Evolutionary conservation across 2,329 filamentous ascomycete genomes (phyloP), one percentile per base, ranked within the genome.

Genomic region (Diplodia corticola): DNA sequence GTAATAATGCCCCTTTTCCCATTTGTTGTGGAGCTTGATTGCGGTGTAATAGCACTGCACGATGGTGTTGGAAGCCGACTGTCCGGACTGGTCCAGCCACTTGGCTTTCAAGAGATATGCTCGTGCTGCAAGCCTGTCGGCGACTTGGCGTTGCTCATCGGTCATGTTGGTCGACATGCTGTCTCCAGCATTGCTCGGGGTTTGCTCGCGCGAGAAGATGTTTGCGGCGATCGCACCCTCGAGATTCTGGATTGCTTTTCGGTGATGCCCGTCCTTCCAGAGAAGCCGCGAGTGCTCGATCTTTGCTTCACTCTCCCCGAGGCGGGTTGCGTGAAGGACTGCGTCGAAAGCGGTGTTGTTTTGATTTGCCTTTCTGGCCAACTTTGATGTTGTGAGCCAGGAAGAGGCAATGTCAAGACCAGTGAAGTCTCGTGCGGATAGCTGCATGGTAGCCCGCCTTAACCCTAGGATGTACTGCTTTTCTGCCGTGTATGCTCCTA

Each of bases 1-100:
- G 76, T 97, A 97, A 76, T 98, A 99, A 75, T 98, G 94, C 0
- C 92, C 93, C 78, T 97, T 98, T 75, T 99, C 95, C 93, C 94
- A 99, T 61, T 87, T 87, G 5, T 83, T 80, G 69, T 77, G 81
- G 2, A 86, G 88, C 74, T 86, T 88, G n/a, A 91, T 87, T 1
- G 93, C 93, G 70, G 90, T 86, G 69, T 93, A 89, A 72, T 97
- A 99, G 73, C 92, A 91, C 64, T 88, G 85, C 53, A 92, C 88
- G 69, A 98, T 85, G 4, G 91, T 88, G 51, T 88, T 85, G 4
- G 92, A 91, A 73, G 96, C 91, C 1, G 93, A 97, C 76, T 98
- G 94, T 5, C 95, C 95, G n/a, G 94, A 91, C 65, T 86, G 89
- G 74, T 98, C 96, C 30, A 97, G 88, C 96, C 96, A 99, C 76